Percentiles rank a stretch among this genome's conserved stretches.
Conservation (phyloP, 495 filamentous ascomycete species). For the Xylaria acuta region DNA sequence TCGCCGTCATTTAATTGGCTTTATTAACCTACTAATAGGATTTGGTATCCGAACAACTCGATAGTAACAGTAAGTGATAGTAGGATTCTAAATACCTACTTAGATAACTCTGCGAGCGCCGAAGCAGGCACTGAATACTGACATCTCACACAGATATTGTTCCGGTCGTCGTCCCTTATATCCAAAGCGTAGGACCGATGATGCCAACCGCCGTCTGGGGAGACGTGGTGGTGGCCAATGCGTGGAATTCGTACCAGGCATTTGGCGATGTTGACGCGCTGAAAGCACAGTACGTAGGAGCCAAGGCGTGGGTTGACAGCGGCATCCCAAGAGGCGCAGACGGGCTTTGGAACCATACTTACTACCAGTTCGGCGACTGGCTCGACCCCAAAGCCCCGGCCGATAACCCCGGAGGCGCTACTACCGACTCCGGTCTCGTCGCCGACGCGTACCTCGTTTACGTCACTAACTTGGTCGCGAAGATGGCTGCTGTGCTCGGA, state of each 20-base stretch:
- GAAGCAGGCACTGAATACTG: background rate
- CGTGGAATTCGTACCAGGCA: slow-evolving; percentile 51
- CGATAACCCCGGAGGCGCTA: slow-evolving; percentile 46
- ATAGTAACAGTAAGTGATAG: slow-evolving; percentile 15
- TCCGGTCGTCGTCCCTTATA: slow-evolving; percentile 51
- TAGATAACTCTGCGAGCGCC: background rate
- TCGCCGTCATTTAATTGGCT: background rate
- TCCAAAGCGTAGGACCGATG: slow-evolving; percentile 31
- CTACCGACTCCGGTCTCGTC: slow-evolving; percentile 51
- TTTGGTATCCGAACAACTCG: slow-evolving; percentile 48
- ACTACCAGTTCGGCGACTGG: slow-evolving; percentile 60
- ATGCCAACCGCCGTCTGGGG: slow-evolving; percentile 50
- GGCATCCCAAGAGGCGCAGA: slow-evolving; percentile 50
- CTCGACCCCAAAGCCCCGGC: slow-evolving; percentile 58
- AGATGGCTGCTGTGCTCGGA: slow-evolving; percentile 42
- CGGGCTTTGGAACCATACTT: slow-evolving; percentile 47
- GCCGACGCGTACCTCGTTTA: slow-evolving; percentile 61
- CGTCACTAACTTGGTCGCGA: slow-evolving; percentile 46
- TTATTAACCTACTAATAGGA: slow-evolving; percentile 33
- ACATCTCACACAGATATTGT: slow-evolving; percentile 33
- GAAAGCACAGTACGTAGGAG: slow-evolving; percentile 50
- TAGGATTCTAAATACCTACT: too few species aligned
- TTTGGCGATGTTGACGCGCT: slow-evolving; percentile 53
- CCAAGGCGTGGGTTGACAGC: slow-evolving; percentile 55
- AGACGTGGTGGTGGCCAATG: slow-evolving; percentile 52